Evolutionary conservation across 1,284 basidiomycete genomes (phyloP), one percentile per base, ranked within the genome.

Genomic region (Ganoderma meredithae): DNA sequence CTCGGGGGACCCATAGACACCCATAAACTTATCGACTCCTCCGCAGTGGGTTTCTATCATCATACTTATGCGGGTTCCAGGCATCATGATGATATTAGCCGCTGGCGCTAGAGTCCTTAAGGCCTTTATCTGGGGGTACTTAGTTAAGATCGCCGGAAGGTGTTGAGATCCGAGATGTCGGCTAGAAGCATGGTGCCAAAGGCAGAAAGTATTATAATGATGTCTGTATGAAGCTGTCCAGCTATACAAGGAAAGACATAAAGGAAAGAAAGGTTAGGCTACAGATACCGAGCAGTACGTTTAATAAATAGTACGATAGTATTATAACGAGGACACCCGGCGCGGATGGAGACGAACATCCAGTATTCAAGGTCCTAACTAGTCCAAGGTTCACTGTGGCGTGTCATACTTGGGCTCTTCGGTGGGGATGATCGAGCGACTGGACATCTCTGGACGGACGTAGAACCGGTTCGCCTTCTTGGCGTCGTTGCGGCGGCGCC

Each of bases 401-500:
- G 25, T 27, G 59, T 71, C 72, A 65, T 70, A 69, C 67, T 75
- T 74, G 58, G 31, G 31, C 39, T 73, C 73, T 6, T 69, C 68
- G 25, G 71, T 69, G n/a, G 73, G 71, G 43, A 70, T 71, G 52
- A 72, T 70, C 61, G 69, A 36, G 69, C 72, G 73, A 60, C 71
- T 71, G 25, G 65, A 41, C 72, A 74, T 74, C 67, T 70, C 70
- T 36, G 72, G 73, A 56, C 73, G 72, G 39, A 74, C 66, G 69
- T 71, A 73, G 67, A 65, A 69, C 31, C 72, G 65, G 70, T 69
- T 71, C 58, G 70, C 67, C 60, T 65, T 36, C 60, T 66, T 47
- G 15, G 62, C 40, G 12, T 55, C 31, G 15, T 31, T 31, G 39
- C 66, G 62, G 49, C 59, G 65, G 41, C 74, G 70, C 56, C 62